phyloP scores from a whole-genome alignment of 805 yeast genomes.

The Grigorovia yakushimaensis region DNA sequence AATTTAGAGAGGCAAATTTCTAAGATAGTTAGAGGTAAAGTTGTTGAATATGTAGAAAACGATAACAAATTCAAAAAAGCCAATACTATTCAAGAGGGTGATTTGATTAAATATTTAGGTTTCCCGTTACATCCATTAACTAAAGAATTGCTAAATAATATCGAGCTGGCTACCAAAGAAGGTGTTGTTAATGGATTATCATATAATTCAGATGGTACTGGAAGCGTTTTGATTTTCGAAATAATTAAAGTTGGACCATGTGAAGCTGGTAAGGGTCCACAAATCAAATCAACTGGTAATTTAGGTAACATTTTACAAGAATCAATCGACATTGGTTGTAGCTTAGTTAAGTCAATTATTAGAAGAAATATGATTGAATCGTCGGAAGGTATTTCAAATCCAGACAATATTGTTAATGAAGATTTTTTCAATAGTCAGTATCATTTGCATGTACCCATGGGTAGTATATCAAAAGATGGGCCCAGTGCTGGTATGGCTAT shows the following conservation, averaged over 20 bases:
- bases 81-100: constrained; percentile 34
- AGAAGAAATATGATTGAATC: constrained; percentile 29
- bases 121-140: constrained; percentile 40
- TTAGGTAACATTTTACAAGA: constrained; percentile 96
- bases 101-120: constrained; percentile 62
- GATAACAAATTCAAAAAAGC: constrained; percentile 22
- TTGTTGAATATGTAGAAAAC: constrained; percentile 69
- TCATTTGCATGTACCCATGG: constrained; percentile 85
- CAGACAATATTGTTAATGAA: constrained; percentile 15
- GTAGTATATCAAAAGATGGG: constrained; percentile 64
- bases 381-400: too few relatives aligned
- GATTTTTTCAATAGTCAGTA: constrained; percentile 61
- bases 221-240: constrained; percentile 72
- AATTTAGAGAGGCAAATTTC: constrained; percentile 79
- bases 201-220: constrained; percentile 79
- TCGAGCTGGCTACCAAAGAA: constrained; percentile 40
- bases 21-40: constrained; percentile 82
- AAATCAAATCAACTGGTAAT: constrained; percentile 76
- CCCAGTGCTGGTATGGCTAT: constrained; percentile 64
- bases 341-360: constrained; percentile 69
- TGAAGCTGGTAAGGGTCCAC: constrained; percentile 30
- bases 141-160: constrained; percentile 36
- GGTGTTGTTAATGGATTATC: constrained; percentile 87
- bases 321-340: constrained; percentile 76
- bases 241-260: constrained; percentile 50